Evolutionary conservation across 2,329 filamentous ascomycete genomes (phyloP), one percentile per base, ranked within the genome.

Genomic region (Alternaria brassicicola): DNA sequence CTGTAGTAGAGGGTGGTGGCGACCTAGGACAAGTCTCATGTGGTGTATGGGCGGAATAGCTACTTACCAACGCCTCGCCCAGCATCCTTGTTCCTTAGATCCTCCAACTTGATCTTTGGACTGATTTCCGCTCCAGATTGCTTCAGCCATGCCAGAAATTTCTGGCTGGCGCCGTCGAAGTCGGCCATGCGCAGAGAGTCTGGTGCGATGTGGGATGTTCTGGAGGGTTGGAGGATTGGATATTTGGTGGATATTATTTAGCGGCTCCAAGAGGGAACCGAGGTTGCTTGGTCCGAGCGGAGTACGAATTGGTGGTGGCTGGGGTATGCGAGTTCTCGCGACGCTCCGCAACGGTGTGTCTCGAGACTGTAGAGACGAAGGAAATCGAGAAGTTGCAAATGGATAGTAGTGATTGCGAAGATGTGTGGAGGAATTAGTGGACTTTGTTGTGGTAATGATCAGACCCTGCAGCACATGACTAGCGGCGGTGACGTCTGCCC

Each of bases 11-110:
- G 12, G 23, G 43, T 39, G 49, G 36, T 43, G 12, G 35, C 23
- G 31, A n/a, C n/a, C 6, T 15, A 2, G 21, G 6, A 30, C 1
- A 21, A 19, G 13, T 12, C 2, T 47, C 13, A 15, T 23, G 9
- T 15, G 9, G 21, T 4, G 43, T 19, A 30, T 31, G 28, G 28
- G 28, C 58, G 39, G 33, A 55, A 42, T 13, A 55, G 48, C n/a
- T 61, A 81, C 84, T 75, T 83, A 89, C 87, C 82, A 67, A 89
- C 83, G 67, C 87, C 88, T 79, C 87, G 80, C 56, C 88, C 87
- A 68, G 84, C 83, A 71, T 82, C 81, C 62, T 78, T 76, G 51
- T 78, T 74, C 69, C 86, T 81, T 55, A 89, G 73, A 76, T 89
- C 87, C 48, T 80, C 80, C 26, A 90, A 72, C 60, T 78, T 72